Evolutionary conservation across 2,329 filamentous ascomycete species (phyloP).

Genomic region (Atkinsonella texensis): DNA sequence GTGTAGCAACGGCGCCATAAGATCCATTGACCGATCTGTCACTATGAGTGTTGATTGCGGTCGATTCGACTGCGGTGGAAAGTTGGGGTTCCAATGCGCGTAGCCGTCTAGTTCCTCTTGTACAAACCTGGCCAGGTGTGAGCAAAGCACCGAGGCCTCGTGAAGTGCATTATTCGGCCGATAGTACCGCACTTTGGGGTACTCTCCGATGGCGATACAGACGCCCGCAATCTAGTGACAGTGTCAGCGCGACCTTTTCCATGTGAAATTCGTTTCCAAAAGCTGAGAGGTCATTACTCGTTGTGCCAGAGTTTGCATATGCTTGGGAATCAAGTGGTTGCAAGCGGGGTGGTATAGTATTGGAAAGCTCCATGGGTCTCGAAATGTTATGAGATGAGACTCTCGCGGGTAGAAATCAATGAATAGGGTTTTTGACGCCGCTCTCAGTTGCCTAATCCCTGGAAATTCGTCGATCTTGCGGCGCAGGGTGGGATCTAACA

Average conservation of each 20-base stretch:
- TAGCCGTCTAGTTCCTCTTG: constrained; percentile 88
- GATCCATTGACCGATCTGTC: constrained; percentile 85
- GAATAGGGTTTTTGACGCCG: constrained; percentile 70
- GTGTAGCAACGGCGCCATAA: constrained; percentile 77
- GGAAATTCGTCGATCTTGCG: constrained; percentile 63
- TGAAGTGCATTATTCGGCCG: constrained; percentile 62
- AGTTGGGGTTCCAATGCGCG: constrained; percentile 63
- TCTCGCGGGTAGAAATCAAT: constrained; percentile 86
- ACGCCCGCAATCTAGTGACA: constrained; percentile 38
- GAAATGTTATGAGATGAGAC: constrained; percentile 80
- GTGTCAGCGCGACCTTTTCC: neutral
- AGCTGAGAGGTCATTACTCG: constrained; percentile 45
- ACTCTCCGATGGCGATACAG: constrained; percentile 87
- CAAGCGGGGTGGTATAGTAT: constrained; percentile 84
- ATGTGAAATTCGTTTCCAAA: neutral
- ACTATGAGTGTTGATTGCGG: constrained; percentile 77
- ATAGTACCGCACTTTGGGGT: constrained; percentile 88
- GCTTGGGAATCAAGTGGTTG: constrained; percentile 68
- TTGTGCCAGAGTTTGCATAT: constrained; percentile 76
- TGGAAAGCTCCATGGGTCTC: constrained; percentile 93
- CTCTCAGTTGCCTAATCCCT: constrained; percentile 59
- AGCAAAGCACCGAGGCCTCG: constrained; percentile 78
- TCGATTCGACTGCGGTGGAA: constrained; percentile 65
- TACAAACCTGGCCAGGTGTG: constrained; percentile 79
- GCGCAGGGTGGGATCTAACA: constrained; percentile 58